Evolutionary conservation across 192 early-diverging fungal genomes (phyloP).

Genomic region (Coemansia sp.): DNA sequence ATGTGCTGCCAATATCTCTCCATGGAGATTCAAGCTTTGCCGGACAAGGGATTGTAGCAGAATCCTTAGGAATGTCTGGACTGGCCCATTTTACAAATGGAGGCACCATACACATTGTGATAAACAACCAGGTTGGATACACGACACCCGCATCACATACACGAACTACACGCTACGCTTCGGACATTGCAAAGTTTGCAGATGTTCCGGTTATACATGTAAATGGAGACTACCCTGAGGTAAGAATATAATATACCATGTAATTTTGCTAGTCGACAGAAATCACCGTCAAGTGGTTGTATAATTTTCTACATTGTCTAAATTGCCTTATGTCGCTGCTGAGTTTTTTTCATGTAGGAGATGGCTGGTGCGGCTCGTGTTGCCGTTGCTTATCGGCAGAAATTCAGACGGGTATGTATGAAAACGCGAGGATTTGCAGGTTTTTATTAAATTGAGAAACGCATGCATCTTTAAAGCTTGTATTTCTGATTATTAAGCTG

Average conservation of each 20-base stretch:
- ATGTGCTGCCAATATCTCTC: constrained; percentile 85
- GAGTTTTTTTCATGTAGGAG: constrained; percentile 46
- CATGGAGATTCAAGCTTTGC: constrained; percentile 90
- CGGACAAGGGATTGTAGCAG: constrained; percentile 88
- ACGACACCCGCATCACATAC: constrained; percentile 94
- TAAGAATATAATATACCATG: background rate
- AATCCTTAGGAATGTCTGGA: constrained; percentile 88
- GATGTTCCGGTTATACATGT: constrained; percentile 93
- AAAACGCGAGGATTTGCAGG: background rate
- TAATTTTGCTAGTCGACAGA: background rate
- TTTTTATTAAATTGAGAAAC: background rate
- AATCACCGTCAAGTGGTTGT: background rate
- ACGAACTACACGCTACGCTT: constrained; percentile 83
- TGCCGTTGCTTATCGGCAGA: constrained; percentile 87
- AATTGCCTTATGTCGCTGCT: background rate
- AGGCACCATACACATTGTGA: constrained; percentile 90
- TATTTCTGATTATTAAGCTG: background rate
- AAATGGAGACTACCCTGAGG: constrained; percentile 87
- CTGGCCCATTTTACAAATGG: constrained; percentile 91
- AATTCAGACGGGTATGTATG: constrained; percentile 69
- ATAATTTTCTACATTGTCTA: background rate
- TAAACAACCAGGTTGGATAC: constrained; percentile 96
- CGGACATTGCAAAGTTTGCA: constrained; percentile 95
- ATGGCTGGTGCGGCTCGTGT: constrained; percentile 76
- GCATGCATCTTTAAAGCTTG: background rate